These are phyloP conservation scores for Stylosanthes scabra DNA, from an alignment of 331 rosid species.

Conservation along the genomic window DNA sequence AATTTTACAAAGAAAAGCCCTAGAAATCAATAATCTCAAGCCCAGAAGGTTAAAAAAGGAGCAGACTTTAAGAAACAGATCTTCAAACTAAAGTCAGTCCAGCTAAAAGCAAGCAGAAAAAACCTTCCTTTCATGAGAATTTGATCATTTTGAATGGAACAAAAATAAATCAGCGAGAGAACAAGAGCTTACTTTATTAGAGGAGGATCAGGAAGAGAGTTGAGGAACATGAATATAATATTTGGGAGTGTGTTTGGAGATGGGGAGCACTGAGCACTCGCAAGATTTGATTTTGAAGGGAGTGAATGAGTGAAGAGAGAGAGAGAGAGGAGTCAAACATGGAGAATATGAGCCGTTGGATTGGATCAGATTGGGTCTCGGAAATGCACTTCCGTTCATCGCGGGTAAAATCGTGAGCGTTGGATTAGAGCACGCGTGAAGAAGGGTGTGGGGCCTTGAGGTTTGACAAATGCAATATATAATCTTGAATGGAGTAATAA, in stretches of 20 bases:
- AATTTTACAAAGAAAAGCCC: conserved; percentile 34
- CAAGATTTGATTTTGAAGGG: conserved; percentile 30
- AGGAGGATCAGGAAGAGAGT: conserved; percentile 29
- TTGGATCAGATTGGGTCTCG: conserved; percentile 43
- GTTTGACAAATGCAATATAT: conserved; percentile 66
- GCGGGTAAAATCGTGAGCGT: conserved; percentile 65
- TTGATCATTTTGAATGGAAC: not conserved
- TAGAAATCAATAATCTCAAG: conserved; percentile 21
- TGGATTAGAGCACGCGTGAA: conserved; percentile 94
- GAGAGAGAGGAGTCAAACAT: conserved; percentile 58
- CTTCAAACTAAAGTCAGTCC: conserved; percentile 26
- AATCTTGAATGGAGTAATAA: conserved; percentile 12
- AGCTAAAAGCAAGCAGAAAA: not conserved
- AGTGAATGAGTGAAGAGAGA: conserved; percentile 24
- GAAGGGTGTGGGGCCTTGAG: conserved; percentile 57
- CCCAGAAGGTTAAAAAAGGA: not conserved
- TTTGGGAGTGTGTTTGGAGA: conserved; percentile 39
- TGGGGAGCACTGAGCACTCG: conserved; percentile 28
- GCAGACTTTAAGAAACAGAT: not conserved
- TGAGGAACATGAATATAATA: conserved; percentile 43
- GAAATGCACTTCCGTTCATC: conserved; percentile 77
- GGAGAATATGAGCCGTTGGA: conserved; percentile 74
- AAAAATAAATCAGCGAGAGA: conserved; percentile 16
- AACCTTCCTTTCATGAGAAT: not conserved
- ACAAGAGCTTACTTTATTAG: conserved; percentile 38